Conservation (phyloP, 2,329 filamentous ascomycete species). For the Nemania diffusa region DNA sequence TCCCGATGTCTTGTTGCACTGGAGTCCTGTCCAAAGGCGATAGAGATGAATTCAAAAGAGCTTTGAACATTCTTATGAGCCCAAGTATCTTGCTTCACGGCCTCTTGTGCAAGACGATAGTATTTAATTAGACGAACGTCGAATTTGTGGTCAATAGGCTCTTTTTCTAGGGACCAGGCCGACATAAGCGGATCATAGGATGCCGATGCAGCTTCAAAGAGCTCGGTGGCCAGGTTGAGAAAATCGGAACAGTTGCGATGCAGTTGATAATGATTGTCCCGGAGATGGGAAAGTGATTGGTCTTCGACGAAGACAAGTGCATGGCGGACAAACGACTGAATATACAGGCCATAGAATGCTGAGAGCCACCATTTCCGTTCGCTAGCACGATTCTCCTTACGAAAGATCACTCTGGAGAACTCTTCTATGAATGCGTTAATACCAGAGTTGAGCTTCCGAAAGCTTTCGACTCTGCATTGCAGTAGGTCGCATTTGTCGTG, state of each 20-base stretch:
- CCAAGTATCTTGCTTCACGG: neutral
- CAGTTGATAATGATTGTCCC: neutral
- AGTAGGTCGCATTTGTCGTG: neutral
- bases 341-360: constrained; percentile 9
- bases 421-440: constrained; percentile 9
- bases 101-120: constrained; percentile 8
- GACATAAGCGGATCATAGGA: constrained; percentile 11
- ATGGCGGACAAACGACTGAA: constrained; percentile 13
- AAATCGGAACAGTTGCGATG: constrained; percentile 1
- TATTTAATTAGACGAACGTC: constrained; percentile 16
- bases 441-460: neutral
- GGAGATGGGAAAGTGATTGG: constrained; percentile 10
- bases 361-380: constrained; percentile 21
- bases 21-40: neutral
- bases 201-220: constrained; percentile 15
- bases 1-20: neutral
- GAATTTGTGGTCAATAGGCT: constrained; percentile 13
- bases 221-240: constrained; percentile 3
- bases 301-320: constrained; percentile 10
- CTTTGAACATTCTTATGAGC: neutral
- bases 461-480: constrained; percentile 9
- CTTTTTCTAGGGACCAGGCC: constrained; percentile 3
- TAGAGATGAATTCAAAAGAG: constrained; percentile 8
- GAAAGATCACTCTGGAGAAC: constrained; percentile 3
- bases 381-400: constrained; percentile 10